phyloP scores from a whole-genome alignment of 257 asterid species.

The Solanum paucissectum region DNA sequence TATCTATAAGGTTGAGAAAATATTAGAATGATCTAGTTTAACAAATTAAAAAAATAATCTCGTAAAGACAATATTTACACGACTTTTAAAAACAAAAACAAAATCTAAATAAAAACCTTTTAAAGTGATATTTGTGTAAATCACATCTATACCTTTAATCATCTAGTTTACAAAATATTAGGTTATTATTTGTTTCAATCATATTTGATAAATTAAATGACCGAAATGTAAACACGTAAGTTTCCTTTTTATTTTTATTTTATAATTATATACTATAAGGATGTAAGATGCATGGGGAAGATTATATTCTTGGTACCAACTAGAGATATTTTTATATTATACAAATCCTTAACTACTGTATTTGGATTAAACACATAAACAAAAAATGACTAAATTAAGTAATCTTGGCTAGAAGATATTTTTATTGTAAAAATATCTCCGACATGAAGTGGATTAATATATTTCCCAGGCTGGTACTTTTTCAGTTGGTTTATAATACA shows the following conservation, averaged over 20 bases:
- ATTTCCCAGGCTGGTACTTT: not conserved
- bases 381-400: not conserved
- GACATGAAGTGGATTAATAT: not conserved
- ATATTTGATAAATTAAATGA: not conserved
- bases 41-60: not conserved
- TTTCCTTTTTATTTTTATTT: not conserved
- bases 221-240: not conserved
- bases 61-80: not conserved
- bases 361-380: not conserved
- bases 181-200: not conserved
- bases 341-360: not conserved
- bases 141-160: not conserved
- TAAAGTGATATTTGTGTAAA: not conserved
- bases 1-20: not conserved
- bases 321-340: not conserved
- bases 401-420: not conserved
- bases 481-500: not conserved
- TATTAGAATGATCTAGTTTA: not conserved
- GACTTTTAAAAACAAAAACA: not conserved
- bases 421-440: not conserved
- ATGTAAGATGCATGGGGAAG: not conserved
- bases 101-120: not conserved
- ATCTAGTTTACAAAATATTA: too few species aligned
- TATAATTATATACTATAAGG: not conserved
- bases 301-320: not conserved